Conservation (phyloP, 2,329 filamentous ascomycete species). For the Alternaria sp. region DNA sequence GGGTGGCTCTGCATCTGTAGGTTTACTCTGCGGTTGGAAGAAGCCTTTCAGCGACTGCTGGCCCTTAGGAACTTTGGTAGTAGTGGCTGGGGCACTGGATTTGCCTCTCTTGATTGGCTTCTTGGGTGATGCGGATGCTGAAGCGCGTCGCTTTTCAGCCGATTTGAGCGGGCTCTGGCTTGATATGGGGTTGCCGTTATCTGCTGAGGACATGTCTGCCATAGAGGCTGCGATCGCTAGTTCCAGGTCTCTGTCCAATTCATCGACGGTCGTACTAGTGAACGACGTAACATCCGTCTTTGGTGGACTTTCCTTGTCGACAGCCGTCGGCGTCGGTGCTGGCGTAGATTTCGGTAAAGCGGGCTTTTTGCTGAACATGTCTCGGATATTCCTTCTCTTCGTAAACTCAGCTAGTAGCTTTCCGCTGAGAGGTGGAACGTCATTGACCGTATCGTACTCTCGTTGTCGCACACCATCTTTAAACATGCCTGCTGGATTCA, state of each 20-base stretch:
- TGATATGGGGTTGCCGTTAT: constrained; percentile 8
- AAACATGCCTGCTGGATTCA: constrained; percentile 82
- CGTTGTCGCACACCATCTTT: constrained; percentile 69
- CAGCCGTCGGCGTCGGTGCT: constrained; percentile 2
- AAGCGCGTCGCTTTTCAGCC: constrained; percentile 43
- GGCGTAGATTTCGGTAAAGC: constrained; percentile 17
- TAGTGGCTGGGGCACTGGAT: constrained; percentile 37
- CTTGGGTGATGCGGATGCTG: constrained; percentile 28
- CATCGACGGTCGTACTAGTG: constrained; percentile 1
- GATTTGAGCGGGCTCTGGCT: constrained; percentile 30
- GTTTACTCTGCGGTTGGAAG: constrained; percentile 62
- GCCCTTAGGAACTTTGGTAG: constrained; percentile 52
- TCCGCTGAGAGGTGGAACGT: constrained; percentile 78
- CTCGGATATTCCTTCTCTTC: constrained; percentile 82
- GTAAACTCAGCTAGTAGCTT: constrained; percentile 89
- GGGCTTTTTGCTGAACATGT: constrained; percentile 77
- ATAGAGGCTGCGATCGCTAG: constrained; percentile 12
- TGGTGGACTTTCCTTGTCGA: constrained; percentile 4
- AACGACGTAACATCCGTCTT: constrained; percentile 4
- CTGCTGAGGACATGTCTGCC: constrained; percentile 12
- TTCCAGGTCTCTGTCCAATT: constrained; percentile 22
- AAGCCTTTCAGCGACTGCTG: constrained; percentile 78
- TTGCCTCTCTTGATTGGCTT: constrained; percentile 62
- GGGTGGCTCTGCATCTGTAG: constrained; percentile 9
- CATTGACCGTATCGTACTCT: constrained; percentile 69